Conservation (phyloP, 345 rosid genomes). For the Ceriops tagal region DNA sequence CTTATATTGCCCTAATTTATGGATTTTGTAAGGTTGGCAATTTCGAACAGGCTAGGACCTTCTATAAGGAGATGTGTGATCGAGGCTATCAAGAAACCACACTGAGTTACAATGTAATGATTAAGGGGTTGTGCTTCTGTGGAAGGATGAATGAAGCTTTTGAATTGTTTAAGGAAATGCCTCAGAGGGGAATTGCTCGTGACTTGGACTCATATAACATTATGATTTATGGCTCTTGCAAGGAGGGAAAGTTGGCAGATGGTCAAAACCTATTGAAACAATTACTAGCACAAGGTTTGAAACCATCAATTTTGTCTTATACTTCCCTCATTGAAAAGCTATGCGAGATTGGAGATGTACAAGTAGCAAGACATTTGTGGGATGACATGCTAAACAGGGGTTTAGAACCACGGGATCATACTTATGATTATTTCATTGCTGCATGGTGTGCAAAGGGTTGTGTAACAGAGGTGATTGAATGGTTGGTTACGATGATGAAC, state of each 20-base stretch:
- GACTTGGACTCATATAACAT: slow-evolving; percentile 44
- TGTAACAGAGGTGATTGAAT: slow-evolving; percentile 30
- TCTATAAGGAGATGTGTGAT: slow-evolving; percentile 41
- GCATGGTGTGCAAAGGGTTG: slow-evolving; percentile 28
- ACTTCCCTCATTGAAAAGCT: slow-evolving; percentile 29
- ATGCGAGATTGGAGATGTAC: slow-evolving; percentile 27
- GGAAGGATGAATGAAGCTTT: slow-evolving; percentile 44
- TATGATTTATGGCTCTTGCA: slow-evolving; percentile 49
- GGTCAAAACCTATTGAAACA: slow-evolving; percentile 29
- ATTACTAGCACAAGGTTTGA: slow-evolving; percentile 36
- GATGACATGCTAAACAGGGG: slow-evolving; percentile 33
- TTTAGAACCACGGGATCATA: slow-evolving; percentile 19
- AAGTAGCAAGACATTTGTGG: slow-evolving; percentile 33
- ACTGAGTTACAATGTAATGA: slow-evolving; percentile 45
- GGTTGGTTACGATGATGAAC: slow-evolving; percentile 30
- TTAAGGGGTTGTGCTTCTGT: slow-evolving; percentile 39
- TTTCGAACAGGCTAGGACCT: slow-evolving; percentile 29
- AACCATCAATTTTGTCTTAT: slow-evolving; percentile 29
- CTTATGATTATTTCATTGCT: slow-evolving; percentile 21
- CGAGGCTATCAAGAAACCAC: slow-evolving; percentile 46
- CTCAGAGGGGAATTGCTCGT: slow-evolving; percentile 42
- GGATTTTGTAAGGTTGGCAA: slow-evolving; percentile 33
- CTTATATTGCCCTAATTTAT: slow-evolving; percentile 36
- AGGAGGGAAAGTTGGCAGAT: slow-evolving; percentile 33
- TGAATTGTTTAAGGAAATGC: slow-evolving; percentile 49